These are phyloP conservation scores for Hypoxylon rubiginosum DNA, from an alignment of 2,329 filamentous ascomycete genomes.

Conservation along the genomic window DNA sequence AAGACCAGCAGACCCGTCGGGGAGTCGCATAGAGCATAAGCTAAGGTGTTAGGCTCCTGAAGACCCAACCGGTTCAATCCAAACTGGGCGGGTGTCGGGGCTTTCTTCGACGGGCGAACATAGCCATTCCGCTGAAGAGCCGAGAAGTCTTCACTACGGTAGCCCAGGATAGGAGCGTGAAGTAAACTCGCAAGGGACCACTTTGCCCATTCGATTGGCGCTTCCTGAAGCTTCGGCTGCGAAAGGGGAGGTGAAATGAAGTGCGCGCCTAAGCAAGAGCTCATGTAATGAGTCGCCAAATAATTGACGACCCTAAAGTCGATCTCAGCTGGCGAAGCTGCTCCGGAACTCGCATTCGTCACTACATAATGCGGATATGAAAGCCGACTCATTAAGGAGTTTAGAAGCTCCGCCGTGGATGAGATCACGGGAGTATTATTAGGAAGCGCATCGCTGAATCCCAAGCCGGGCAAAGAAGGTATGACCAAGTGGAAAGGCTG, in stretches of 20 bases:
- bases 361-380: slow-evolving; percentile 71
- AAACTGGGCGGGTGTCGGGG: slow-evolving; percentile 41
- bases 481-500: slow-evolving; percentile 76
- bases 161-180: slow-evolving; percentile 66
- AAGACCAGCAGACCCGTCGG: slow-evolving; percentile 70
- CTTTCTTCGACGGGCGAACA: slow-evolving; percentile 34
- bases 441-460: slow-evolving; percentile 74
- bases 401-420: slow-evolving; percentile 68
- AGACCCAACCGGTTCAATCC: slow-evolving; percentile 51
- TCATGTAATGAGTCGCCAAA: slow-evolving; percentile 62
- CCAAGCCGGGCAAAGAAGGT: slow-evolving; percentile 74
- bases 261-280: slow-evolving; percentile 71
- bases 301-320: slow-evolving; percentile 65
- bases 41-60: slow-evolving; percentile 66
- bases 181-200: slow-evolving; percentile 68
- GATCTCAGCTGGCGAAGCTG: slow-evolving; percentile 61
- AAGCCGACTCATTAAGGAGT: slow-evolving; percentile 71
- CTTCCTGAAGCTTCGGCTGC: slow-evolving; percentile 60
- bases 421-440: slow-evolving; percentile 63
- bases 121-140: slow-evolving; percentile 53
- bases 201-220: slow-evolving; percentile 65
- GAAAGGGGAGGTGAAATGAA: slow-evolving; percentile 69
- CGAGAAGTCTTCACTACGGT: slow-evolving; percentile 65
- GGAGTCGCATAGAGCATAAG: slow-evolving; percentile 73
- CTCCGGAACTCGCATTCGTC: slow-evolving; percentile 65